A percentile compares a stretch with the other conserved stretches of the same genome.
Conservation (phyloP, 306 rosid genomes). For the Styphnolobium japonicum region DNA sequence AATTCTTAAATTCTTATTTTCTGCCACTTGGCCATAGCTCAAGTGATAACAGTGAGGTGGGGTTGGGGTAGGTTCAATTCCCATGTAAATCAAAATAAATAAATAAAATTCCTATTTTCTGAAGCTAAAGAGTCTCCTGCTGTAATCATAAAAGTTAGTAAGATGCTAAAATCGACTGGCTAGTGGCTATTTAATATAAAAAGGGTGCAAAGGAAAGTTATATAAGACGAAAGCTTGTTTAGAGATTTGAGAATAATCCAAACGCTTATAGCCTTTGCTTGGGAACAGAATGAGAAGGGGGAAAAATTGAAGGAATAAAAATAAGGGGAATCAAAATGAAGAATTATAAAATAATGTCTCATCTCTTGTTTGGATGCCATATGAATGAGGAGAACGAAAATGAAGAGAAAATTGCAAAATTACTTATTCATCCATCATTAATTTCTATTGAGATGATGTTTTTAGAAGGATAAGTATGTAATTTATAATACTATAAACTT, state of each 20-base stretch:
- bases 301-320: not conserved
- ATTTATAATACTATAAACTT: not conserved
- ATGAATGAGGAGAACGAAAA: not conserved
- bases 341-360: not conserved
- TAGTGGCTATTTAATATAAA: not conserved
- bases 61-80: not conserved
- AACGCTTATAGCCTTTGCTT: not conserved
- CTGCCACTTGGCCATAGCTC: not conserved
- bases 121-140: not conserved
- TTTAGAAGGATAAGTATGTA: not conserved
- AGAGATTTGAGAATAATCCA: not conserved
- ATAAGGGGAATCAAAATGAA: not conserved
- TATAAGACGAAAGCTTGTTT: not conserved
- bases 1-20: not conserved
- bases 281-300: not conserved
- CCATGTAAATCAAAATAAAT: not conserved
- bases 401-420: not conserved
- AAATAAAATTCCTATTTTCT: not conserved
- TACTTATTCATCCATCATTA: not conserved
- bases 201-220: not conserved
- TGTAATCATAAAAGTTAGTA: not conserved
- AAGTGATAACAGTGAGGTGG: not conserved
- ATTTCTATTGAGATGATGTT: not conserved
- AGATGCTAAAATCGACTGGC: not conserved
- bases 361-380: constrained; percentile 4